These are phyloP conservation scores for Leucocoprinus birnbaumii DNA, from an alignment of 768 basidiomycete genomes.

Conservation along the genomic window DNA sequence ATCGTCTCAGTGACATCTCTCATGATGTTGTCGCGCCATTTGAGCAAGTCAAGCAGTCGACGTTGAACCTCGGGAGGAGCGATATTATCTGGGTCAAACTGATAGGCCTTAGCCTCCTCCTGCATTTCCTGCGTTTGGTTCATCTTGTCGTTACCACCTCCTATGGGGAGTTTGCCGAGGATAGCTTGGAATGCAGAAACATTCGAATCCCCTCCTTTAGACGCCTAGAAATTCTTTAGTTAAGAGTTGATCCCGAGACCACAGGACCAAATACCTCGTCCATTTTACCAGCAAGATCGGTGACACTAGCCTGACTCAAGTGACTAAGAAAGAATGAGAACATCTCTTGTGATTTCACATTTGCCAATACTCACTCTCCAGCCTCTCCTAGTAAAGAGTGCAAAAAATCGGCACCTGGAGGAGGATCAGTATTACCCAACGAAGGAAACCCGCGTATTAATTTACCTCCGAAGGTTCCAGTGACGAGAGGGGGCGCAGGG, in stretches of 20 bases:
- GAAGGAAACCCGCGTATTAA: conserved; percentile 1
- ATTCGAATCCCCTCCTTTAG: conserved; percentile 31
- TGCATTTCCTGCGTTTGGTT: conserved; percentile 55
- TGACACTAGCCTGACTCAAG: conserved; percentile 58
- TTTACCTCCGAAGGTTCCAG: conserved; percentile 62
- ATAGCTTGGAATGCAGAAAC: conserved; percentile 38
- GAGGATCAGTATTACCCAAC: background rate
- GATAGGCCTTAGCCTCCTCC: conserved; percentile 52
- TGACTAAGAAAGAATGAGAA: conserved; percentile 31
- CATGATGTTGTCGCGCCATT: conserved; percentile 63
- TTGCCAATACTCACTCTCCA: conserved; percentile 45
- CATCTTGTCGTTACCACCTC: conserved; percentile 50
- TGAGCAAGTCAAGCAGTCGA: conserved; percentile 51
- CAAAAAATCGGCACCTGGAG: conserved; percentile 54
- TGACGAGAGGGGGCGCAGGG: conserved; percentile 58
- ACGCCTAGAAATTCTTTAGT: conserved; percentile 20
- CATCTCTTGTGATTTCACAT: background rate
- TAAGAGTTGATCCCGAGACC: background rate
- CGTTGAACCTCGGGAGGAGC: conserved; percentile 63
- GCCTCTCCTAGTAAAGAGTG: conserved; percentile 66
- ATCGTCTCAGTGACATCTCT: conserved; percentile 51
- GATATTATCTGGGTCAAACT: conserved; percentile 60
- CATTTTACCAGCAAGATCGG: conserved; percentile 53
- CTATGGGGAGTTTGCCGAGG: conserved; percentile 44
- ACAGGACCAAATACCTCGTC: conserved; percentile 25